phyloP scores from a whole-genome alignment of 495 filamentous ascomycete genomes.

The Penicillium coffeae region DNA sequence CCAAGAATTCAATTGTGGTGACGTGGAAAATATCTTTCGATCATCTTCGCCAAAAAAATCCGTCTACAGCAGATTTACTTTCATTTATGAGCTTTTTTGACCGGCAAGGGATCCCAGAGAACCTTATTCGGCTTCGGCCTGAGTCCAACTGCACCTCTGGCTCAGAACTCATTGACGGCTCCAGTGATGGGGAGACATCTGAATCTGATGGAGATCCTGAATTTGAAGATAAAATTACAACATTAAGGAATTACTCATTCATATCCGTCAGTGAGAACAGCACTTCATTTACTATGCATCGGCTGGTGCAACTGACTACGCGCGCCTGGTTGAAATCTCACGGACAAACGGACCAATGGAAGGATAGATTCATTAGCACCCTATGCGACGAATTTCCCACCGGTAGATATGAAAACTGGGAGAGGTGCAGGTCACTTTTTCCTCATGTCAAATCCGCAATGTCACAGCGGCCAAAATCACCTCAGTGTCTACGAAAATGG shows the following conservation, averaged over 20 bases:
- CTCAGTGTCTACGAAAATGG: not conserved
- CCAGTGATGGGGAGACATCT: not conserved
- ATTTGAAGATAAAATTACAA: conserved; percentile 3
- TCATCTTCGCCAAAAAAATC: conserved; percentile 14
- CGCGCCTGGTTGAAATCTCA: conserved; percentile 10
- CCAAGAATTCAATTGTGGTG: conserved; percentile 19
- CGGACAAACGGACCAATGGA: conserved; percentile 29
- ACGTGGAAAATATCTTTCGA: conserved; percentile 34
- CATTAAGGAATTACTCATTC: conserved; percentile 2
- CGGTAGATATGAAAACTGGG: conserved; percentile 2
- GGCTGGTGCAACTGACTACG: conserved; percentile 4
- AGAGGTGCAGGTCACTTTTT: conserved; percentile 2
- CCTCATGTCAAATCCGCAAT: conserved; percentile 5
- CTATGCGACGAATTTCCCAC: not conserved
- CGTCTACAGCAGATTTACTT: conserved; percentile 18
- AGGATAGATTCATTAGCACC: not conserved
- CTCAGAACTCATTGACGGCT: not conserved
- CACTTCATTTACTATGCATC: conserved; percentile 4
- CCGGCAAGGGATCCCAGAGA: conserved; percentile 8
- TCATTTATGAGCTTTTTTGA: conserved; percentile 16
- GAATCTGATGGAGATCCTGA: not conserved
- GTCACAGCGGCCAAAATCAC: conserved; percentile 1
- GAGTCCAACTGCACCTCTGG: not conserved
- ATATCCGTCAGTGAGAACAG: conserved; percentile 1
- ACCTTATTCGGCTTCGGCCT: not conserved